Percentiles rank a stretch among this genome's conserved stretches.
These are phyloP conservation scores for Mrakia gelida DNA, from an alignment of 768 basidiomycete species.

Conservation along the genomic window DNA sequence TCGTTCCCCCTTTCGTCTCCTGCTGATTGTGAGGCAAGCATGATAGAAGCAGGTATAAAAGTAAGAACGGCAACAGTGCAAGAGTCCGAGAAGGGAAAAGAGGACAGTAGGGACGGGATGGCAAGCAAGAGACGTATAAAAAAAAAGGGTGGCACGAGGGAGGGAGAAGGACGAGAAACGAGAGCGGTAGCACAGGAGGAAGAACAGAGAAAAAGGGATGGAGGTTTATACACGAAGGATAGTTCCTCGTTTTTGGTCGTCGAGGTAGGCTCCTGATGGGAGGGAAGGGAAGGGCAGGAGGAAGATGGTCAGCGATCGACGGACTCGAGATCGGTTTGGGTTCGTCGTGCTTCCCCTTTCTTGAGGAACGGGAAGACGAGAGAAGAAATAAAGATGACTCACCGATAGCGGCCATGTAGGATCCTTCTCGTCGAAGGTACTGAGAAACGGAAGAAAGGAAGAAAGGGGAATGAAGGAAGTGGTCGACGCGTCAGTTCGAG, in stretches of 20 bases:
- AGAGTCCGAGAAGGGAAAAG: too few species aligned
- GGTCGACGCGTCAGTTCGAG: not conserved
- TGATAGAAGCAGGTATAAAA: not conserved
- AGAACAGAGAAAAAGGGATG: not conserved
- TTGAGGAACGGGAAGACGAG: not conserved
- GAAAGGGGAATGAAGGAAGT: not conserved
- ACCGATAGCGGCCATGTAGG: conserved; percentile 1
- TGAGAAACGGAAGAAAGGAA: not conserved
- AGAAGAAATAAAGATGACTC: not conserved
- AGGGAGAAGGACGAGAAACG: not conserved
- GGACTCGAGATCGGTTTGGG: too few species aligned
- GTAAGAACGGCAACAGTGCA: too few species aligned
- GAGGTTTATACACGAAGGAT: not conserved
- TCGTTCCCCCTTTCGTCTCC: too few species aligned
- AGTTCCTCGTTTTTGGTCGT: conserved; percentile 1
- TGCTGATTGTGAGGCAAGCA: not conserved
- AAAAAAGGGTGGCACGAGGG: not conserved
- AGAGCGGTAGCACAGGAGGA: not conserved
- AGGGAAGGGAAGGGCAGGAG: not conserved
- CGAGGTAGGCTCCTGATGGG: conserved; percentile 1
- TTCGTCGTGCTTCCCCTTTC: too few species aligned
- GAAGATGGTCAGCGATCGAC: too few species aligned
- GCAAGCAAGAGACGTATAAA: not conserved
- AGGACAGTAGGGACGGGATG: not conserved
- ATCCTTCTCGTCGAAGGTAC: not conserved